phyloP scores from a whole-genome alignment of 306 rosid genomes.

The Trifolium repens region DNA sequence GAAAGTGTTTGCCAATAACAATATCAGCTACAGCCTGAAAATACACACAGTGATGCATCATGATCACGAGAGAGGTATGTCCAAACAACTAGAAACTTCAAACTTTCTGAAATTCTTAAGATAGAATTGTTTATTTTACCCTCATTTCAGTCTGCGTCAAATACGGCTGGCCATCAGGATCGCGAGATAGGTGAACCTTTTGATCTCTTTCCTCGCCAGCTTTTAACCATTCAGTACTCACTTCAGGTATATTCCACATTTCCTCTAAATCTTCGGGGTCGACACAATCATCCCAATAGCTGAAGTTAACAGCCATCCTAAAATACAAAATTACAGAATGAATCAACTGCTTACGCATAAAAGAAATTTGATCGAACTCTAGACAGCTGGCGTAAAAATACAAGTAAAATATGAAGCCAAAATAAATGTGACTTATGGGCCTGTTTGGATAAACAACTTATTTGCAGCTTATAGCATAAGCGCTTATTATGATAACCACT shows the following conservation, averaged over 20 bases:
- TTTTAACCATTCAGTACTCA: conserved; percentile 75
- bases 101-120: neutral
- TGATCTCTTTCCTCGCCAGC: conserved; percentile 74
- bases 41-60: conserved; percentile 31
- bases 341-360: conserved; percentile 15
- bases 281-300: conserved; percentile 82
- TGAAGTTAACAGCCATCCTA: conserved; percentile 64
- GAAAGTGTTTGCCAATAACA: conserved; percentile 59
- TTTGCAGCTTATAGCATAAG: too few relatives aligned
- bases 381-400: neutral
- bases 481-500: too few relatives aligned
- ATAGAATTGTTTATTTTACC: conserved; percentile 52
- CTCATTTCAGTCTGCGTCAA: conserved; percentile 92
- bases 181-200: conserved; percentile 84
- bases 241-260: conserved; percentile 76
- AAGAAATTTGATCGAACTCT: neutral
- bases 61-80: too few relatives aligned
- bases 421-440: neutral
- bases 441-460: too few relatives aligned
- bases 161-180: conserved; percentile 92
- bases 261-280: conserved; percentile 70
- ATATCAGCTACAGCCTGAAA: conserved; percentile 87
- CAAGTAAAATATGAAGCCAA: conserved; percentile 4
- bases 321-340: conserved; percentile 30
- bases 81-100: conserved; percentile 13